phyloP scores from a whole-genome alignment of 1,284 basidiomycete species.

The Heliocybe sulcata region DNA sequence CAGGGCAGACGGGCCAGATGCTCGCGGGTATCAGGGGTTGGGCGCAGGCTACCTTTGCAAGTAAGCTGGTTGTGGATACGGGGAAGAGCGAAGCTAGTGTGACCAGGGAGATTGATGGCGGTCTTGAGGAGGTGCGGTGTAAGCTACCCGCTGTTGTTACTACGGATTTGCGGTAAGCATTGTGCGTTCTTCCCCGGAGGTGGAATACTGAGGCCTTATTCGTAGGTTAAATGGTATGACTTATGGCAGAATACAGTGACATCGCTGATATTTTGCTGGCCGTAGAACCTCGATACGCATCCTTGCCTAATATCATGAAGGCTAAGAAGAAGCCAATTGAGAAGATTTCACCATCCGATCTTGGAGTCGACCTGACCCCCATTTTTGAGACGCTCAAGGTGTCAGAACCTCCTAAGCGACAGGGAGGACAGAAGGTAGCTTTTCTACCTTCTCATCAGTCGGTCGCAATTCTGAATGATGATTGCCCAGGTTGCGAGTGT shows the following conservation, averaged over 20 bases:
- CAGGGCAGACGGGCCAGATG: slow-evolving; percentile 98
- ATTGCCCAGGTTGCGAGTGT: slow-evolving; percentile 64
- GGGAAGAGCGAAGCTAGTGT: slow-evolving; percentile 67
- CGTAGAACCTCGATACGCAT: slow-evolving; percentile 89
- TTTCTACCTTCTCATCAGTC: neutral
- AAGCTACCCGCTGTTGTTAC: slow-evolving; percentile 85
- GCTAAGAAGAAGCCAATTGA: slow-evolving; percentile 98
- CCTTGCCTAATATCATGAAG: slow-evolving; percentile 95
- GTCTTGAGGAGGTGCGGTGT: slow-evolving; percentile 79
- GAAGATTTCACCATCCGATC: slow-evolving; percentile 75
- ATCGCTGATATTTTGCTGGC: neutral
- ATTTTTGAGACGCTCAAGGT: slow-evolving; percentile 87
- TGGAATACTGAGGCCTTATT: neutral
- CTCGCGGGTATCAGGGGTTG: slow-evolving; percentile 89
- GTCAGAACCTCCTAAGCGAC: slow-evolving; percentile 85
- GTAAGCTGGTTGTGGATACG: slow-evolving; percentile 77
- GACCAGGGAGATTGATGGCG: slow-evolving; percentile 93
- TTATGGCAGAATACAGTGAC: neutral
- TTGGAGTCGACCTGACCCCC: slow-evolving; percentile 79
- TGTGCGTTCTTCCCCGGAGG: neutral
- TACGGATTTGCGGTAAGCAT: slow-evolving; percentile 82
- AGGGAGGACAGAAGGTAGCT: slow-evolving; percentile 86
- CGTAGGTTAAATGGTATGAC: slow-evolving; percentile 46
- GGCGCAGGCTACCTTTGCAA: slow-evolving; percentile 95
- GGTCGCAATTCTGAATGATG: neutral